A percentile compares a stretch with the other conserved stretches of the same genome.
These are phyloP conservation scores for Colletotrichum tanaceti DNA, from an alignment of 2,329 filamentous ascomycete genomes.

Conservation along the genomic window DNA sequence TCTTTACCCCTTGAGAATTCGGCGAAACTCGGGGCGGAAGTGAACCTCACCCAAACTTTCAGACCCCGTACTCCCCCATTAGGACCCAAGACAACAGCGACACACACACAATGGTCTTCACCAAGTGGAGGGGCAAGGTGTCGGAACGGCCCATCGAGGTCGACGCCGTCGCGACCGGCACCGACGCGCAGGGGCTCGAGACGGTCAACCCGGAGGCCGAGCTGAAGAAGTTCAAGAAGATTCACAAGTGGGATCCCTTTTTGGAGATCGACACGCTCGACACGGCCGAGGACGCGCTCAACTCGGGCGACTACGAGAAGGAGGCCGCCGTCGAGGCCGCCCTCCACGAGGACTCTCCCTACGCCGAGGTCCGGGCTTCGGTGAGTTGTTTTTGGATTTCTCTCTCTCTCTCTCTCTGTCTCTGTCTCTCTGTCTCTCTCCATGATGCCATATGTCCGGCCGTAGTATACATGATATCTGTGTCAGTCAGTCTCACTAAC, in stretches of 20 bases:
- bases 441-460: no score
- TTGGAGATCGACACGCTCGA: slow-evolving; percentile 64
- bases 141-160: slow-evolving; percentile 55
- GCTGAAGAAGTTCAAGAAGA: slow-evolving; percentile 58
- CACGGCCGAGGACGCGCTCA: slow-evolving; percentile 61
- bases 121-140: slow-evolving; percentile 57
- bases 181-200: slow-evolving; percentile 54
- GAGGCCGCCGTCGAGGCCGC: slow-evolving; percentile 59
- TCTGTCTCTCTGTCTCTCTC: no score
- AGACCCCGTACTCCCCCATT: not conserved
- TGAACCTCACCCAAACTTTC: not conserved
- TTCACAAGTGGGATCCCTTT: slow-evolving; percentile 69
- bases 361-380: slow-evolving; percentile 59
- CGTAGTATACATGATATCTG: no score
- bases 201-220: slow-evolving; percentile 53
- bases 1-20: slow-evolving; percentile 16
- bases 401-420: no score
- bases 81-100: not conserved
- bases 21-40: slow-evolving; percentile 28
- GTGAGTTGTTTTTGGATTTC: slow-evolving; percentile 41
- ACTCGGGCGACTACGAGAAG: slow-evolving; percentile 57
- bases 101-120: slow-evolving; percentile 47
- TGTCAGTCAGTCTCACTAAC: no score
- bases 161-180: slow-evolving; percentile 52
- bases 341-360: slow-evolving; percentile 66